Base-by-base conservation (phyloP, 768 basidiomycete species). In the Kwoniella bestiolae region DNA sequence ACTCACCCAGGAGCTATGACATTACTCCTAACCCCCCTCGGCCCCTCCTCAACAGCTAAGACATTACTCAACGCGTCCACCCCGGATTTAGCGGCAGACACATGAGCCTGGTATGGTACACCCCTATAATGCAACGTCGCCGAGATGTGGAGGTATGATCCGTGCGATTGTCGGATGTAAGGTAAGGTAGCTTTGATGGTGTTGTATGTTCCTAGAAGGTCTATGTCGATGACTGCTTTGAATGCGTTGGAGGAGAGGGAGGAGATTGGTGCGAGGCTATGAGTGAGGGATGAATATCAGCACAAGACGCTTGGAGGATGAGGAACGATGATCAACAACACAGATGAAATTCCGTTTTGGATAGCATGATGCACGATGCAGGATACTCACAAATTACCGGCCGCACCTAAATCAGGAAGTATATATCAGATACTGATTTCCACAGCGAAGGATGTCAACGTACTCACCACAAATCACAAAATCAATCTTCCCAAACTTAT, bases 41-140 rank as follows among this genome's bases (percentile, higher is more conserved):
- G 95, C 1, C 94, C 95, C 82, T 95, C 94, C 82, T 98, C 94
- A 12, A 95, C 86, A 1, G 94, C 93, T 28, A 97, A 82, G 2
- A 91, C 93, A 1, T 85, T 85, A 60, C 91, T 91, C 5, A 94
- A 84, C 0, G 94, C 92, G 77, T 99, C 94, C 35, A 98, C 87
- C 18, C 86, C 95, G 0, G 95, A 94, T 81, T 98, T 99, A 25
- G 94, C 94, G 8, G 94, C 91, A 12, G 91, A 92, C 12, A 95
- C 92, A 74, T 97, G 95, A 7, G 87, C 92, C 82, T 97, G 94
- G 80, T 88, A 91, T 0, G 91, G 90, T 8, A 67, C 50, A 14
- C 72, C 71, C n/a, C 70, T 16, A 81, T 92, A 91, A 81, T 97
- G 95, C 50, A 97, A 80, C 9, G 90, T 94, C 4, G 92, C 90